Base-by-base conservation (phyloP, 371 early-diverging fungal genomes). In the Fennellomyces sp. region DNA sequence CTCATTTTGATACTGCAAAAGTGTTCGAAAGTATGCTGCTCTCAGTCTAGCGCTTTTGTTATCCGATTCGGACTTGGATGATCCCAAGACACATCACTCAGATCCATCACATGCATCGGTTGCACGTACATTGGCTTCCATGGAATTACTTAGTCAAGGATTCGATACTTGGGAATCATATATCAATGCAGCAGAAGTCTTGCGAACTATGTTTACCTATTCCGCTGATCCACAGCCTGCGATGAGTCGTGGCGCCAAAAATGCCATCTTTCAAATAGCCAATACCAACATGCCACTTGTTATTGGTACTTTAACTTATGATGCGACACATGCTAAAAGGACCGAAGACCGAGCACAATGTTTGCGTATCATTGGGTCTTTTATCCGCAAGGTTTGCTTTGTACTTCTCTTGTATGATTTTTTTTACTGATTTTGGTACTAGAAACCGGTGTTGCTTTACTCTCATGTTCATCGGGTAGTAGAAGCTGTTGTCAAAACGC, bases 401-500 rank as follows among this genome's bases (percentile, higher is more conserved):
- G 26, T 36, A 3, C n/a, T 47, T 45, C n/a, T 42, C 12, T 28
- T 52, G 35, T n/a, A 48, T 55, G 53, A 23, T 15, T 39, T 27
- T 36, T 6, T n/a, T n/a, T n/a, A n/a, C n/a, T n/a, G n/a, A n/a
- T n/a, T n/a, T n/a, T n/a, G n/a, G n/a, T n/a, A n/a, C n/a, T 68
- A 90, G 88, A 86, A 87, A 61, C 93, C 93, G 0, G 45, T 77
- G 7, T 58, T 94, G 2, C 65, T 94, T 0, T 85, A 85, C 62
- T 66, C 78, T 2, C 79, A 84, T 60, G 70, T 93, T 0, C 75
- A 88, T 5, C 73, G 77, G 2, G 81, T 94, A 2, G 81, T 89
- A 1, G 95, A 93, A 60, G 86, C 90, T 0, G 87, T 95, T 31
- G 90, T 95, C 3, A 91, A 89, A 53, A 86, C 89, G n/a, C 69